phyloP scores from a whole-genome alignment of 148 eudicot species.

The Polygonum maritimum region DNA sequence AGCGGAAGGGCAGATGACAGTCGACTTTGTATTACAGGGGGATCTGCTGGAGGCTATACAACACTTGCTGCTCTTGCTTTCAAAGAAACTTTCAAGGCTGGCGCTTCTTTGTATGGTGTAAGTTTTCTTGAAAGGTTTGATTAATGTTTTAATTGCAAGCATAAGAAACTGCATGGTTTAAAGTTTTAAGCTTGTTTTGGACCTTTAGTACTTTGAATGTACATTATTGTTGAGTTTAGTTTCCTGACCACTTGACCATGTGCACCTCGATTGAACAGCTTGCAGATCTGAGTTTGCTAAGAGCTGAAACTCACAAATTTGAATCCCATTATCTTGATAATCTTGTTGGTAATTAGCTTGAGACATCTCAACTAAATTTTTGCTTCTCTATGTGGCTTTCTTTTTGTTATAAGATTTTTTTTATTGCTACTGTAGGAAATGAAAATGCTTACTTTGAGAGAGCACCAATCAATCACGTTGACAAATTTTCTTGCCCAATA shows the following conservation, averaged over 20 bases:
- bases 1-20: slow-evolving; percentile 66
- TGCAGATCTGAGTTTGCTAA: slow-evolving; percentile 58
- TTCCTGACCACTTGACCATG: not conserved
- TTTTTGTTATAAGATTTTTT: not conserved
- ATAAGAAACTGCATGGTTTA: too few species aligned
- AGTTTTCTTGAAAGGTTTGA: slow-evolving; percentile 21
- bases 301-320: slow-evolving; percentile 79
- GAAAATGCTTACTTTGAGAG: slow-evolving; percentile 60
- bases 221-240: not conserved
- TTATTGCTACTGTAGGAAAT: slow-evolving; percentile 36
- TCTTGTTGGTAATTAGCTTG: slow-evolving; percentile 59
- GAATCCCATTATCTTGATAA: slow-evolving; percentile 73
- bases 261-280: slow-evolving; percentile 31
- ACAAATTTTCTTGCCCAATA: slow-evolving; percentile 80
- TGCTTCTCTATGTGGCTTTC: not conserved
- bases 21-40: slow-evolving; percentile 79
- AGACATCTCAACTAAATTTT: not conserved
- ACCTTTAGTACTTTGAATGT: not conserved
- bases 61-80: slow-evolving; percentile 96
- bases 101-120: slow-evolving; percentile 95
- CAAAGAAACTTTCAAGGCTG: slow-evolving; percentile 71
- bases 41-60: slow-evolving; percentile 98
- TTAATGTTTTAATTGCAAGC: not conserved
- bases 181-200: not conserved
- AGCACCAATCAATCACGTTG: slow-evolving; percentile 79